Percentiles rank a stretch among this genome's conserved stretches.
phyloP scores from a whole-genome alignment of 305 asterid species.

The Rubia occidens region DNA sequence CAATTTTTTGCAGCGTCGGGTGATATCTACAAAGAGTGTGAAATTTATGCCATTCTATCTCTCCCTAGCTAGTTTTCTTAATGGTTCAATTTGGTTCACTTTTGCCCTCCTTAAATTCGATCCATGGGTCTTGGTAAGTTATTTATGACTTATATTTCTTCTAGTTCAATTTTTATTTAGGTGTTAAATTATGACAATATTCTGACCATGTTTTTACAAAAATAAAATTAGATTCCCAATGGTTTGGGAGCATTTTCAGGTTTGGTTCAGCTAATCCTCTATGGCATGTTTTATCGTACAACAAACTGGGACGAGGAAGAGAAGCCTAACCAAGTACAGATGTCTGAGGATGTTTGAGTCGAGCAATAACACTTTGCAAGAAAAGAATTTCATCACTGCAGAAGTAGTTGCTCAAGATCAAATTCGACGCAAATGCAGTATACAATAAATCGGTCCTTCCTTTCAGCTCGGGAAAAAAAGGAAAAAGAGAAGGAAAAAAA shows the following conservation, averaged over 20 bases:
- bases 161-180: too few species aligned
- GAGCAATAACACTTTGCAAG: neutral
- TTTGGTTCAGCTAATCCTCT: constrained; percentile 41
- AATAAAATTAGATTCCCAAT: constrained; percentile 27
- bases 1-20: constrained; percentile 32
- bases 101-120: constrained; percentile 62
- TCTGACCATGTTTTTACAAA: neutral
- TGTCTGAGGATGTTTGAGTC: neutral
- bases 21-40: constrained; percentile 66
- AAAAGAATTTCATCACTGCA: neutral
- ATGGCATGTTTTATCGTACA: constrained; percentile 39
- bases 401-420: neutral
- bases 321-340: constrained; percentile 6
- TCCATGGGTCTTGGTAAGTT: constrained; percentile 41
- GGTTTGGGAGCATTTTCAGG: constrained; percentile 57
- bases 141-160: neutral
- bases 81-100: constrained; percentile 51
- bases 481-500: too few species aligned
- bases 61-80: constrained; percentile 48
- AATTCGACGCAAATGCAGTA: neutral
- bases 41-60: constrained; percentile 68
- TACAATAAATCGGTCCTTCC: neutral
- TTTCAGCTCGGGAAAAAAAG: neutral
- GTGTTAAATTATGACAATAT: neutral
- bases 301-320: constrained; percentile 53